These are phyloP conservation scores for Lactarius sp. DNA, from an alignment of 768 basidiomycete genomes.

Conservation along the genomic window DNA sequence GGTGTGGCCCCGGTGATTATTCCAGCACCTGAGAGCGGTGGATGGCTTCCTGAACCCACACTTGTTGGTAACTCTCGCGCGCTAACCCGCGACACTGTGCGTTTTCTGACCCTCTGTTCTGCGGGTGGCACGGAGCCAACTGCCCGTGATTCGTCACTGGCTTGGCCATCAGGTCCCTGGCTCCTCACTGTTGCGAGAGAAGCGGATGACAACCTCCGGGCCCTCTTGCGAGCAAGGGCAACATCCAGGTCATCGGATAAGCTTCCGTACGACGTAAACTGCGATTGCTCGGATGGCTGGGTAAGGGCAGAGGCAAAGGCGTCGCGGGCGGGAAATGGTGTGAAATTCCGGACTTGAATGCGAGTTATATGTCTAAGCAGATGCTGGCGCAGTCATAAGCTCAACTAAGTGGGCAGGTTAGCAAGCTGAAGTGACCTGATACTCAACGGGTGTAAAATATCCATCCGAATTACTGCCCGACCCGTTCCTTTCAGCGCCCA, in stretches of 20 bases:
- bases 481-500: not conserved
- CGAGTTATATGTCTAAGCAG: conserved; percentile 69
- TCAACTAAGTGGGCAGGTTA: not conserved
- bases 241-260: conserved; percentile 69
- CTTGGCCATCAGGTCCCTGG: conserved; percentile 40
- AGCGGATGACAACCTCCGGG: conserved; percentile 55
- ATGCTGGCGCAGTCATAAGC: conserved; percentile 38
- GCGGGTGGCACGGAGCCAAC: conserved; percentile 28
- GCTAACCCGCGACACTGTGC: conserved; percentile 30
- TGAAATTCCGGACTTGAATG: conserved; percentile 73
- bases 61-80: conserved; percentile 31
- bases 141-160: conserved; percentile 33
- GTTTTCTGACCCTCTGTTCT: conserved; percentile 39
- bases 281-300: conserved; percentile 58
- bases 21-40: conserved; percentile 16
- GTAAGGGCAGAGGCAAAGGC: conserved; percentile 68
- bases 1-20: not conserved
- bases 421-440: not conserved
- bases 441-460: conserved; percentile 21
- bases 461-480: not conserved
- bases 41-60: conserved; percentile 13
- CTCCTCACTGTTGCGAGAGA: conserved; percentile 50
- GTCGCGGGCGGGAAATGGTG: conserved; percentile 81
- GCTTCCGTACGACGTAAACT: conserved; percentile 52
- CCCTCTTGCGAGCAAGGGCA: conserved; percentile 51